These are phyloP conservation scores for Kuraishia capsulata DNA, from an alignment of 805 yeast species.

Conservation along the genomic window DNA sequence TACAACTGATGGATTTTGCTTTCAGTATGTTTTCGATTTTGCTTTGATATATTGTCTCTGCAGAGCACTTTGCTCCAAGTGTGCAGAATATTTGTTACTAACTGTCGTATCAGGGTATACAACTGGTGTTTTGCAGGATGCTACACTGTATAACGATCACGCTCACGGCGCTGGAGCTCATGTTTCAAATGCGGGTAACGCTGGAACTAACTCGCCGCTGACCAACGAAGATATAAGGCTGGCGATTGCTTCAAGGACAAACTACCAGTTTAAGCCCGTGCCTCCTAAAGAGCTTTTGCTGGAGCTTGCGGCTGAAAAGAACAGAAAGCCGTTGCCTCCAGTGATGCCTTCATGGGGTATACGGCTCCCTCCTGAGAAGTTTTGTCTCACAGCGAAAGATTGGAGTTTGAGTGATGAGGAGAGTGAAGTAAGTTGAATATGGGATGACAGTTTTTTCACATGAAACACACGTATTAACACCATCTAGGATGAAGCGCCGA, in stretches of 20 bases:
- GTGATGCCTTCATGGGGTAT: slow-evolving; percentile 89
- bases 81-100: no score
- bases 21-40: slow-evolving; percentile 36
- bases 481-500: background rate
- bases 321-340: slow-evolving; percentile 82
- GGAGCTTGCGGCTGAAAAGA: slow-evolving; percentile 88
- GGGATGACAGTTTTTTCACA: no score
- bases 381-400: slow-evolving; percentile 79
- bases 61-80: slow-evolving; percentile 3
- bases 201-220: slow-evolving; percentile 37
- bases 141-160: slow-evolving; percentile 82
- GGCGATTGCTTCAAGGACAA: slow-evolving; percentile 91
- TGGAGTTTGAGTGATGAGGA: slow-evolving; percentile 55
- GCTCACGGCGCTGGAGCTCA: slow-evolving; percentile 31
- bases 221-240: slow-evolving; percentile 86
- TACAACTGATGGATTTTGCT: slow-evolving; percentile 96
- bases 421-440: slow-evolving; percentile 6
- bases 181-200: slow-evolving; percentile 27
- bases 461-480: no score
- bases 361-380: slow-evolving; percentile 94
- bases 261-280: slow-evolving; percentile 90
- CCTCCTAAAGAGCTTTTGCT: slow-evolving; percentile 88
- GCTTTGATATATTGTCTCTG: background rate
- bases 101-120: slow-evolving; percentile 52
- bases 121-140: slow-evolving; percentile 78